Evolutionary conservation across 805 yeast species (phyloP), one percentile per base, ranked within the genome.

Genomic region (Debaryomyces hansenii): DNA sequence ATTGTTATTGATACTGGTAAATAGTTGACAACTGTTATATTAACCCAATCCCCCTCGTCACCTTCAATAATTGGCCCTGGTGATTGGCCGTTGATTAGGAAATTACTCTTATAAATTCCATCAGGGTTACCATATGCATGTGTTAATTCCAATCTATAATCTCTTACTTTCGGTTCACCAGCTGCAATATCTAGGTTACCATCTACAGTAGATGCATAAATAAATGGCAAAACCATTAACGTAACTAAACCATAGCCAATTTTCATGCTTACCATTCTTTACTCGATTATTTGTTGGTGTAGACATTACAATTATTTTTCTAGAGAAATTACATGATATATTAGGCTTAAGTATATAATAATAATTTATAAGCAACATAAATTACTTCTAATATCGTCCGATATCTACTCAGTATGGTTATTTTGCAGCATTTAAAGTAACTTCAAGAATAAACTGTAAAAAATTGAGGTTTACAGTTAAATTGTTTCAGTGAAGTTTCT

Each of bases 31-130:
- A 77, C 65, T 1, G 61, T 60, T 1, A 79, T 69, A 5, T 47
- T 48, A 1, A 67, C 47, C 66, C 70, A 46, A 57, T 63, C 51
- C 63, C 75, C 49, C 44, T 64, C 69, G 28, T 59, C 56, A 2
- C 60, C 69, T 7, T 66, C 64, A 1, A 80, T 57, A 7, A 62
- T 53, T 1, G 84, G 84, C 0, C 81, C 80, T 1, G 85, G 85
- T 44, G 74, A 75, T 45, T 64, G 51, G 28, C 75, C 75, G 45
- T 77, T 77, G 44, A 77, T 62, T 5, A 67, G 57, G 24, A 69
- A 65, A 45, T 67, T 58, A 6, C 56, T 50, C 41, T 68, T 63
- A 42, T 55, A 56, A 12, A 56, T 59, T 4, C 79, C 79, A 34
- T 65, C 77, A 4, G 66, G 63, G 27, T 43, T 38, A 2, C 43